phyloP scores from a whole-genome alignment of 768 basidiomycete species.

The Solioccasus polychromus region DNA sequence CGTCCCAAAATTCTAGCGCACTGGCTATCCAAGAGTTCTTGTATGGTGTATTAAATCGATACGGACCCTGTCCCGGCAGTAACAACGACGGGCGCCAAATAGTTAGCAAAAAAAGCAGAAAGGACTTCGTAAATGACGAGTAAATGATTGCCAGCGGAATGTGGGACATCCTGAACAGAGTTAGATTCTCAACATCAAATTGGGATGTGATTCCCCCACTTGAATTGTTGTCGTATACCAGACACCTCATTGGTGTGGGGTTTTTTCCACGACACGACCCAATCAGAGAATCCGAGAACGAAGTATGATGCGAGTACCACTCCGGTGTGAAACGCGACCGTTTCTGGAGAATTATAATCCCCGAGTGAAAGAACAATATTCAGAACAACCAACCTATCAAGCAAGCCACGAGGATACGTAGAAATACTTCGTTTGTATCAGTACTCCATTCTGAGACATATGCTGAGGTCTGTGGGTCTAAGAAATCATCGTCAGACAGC shows the following conservation, averaged over 20 bases:
- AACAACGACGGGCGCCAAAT: conserved; percentile 63
- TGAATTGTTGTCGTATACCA: conserved; percentile 62
- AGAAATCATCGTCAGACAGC: neutral
- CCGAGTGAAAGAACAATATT: neutral
- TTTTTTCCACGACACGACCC: conserved; percentile 29
- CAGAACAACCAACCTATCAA: conserved; percentile 45
- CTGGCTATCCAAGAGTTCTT: conserved; percentile 35
- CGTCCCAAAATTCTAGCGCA: conserved; percentile 60
- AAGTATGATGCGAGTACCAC: conserved; percentile 56
- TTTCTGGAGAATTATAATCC: conserved; percentile 47
- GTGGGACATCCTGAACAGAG: conserved; percentile 53
- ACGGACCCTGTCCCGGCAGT: conserved; percentile 15
- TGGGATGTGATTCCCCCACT: conserved; percentile 31
- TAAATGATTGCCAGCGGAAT: conserved; percentile 80
- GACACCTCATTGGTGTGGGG: conserved; percentile 31
- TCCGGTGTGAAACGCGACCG: conserved; percentile 69
- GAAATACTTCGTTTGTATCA: conserved; percentile 48
- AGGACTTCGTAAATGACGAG: conserved; percentile 80
- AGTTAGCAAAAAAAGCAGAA: conserved; percentile 76
- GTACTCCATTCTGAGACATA: conserved; percentile 49
- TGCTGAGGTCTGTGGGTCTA: conserved; percentile 40
- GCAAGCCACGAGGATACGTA: conserved; percentile 64
- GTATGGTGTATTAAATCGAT: conserved; percentile 25
- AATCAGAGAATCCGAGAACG: conserved; percentile 43
- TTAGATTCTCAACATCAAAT: neutral